Conservation (phyloP, 345 rosid genomes). For the Pseudoturritis turrita region DNA sequence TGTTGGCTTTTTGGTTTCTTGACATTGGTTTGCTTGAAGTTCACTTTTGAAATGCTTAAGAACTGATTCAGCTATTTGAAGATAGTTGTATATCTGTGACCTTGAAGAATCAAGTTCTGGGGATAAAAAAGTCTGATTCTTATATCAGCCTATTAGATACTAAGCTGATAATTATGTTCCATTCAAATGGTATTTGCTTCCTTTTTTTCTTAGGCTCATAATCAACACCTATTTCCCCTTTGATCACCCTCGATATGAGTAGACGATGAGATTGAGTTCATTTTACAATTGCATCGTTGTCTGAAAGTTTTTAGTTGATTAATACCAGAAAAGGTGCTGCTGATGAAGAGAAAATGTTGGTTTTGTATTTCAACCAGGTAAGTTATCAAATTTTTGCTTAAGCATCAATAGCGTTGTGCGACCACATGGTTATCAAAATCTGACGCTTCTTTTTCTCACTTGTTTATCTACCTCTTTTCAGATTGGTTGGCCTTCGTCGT, state of each 20-base stretch:
- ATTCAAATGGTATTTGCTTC: not conserved
- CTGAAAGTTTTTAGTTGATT: conserved; percentile 11
- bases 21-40: not conserved
- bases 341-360: conserved; percentile 88
- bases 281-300: not conserved
- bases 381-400: conserved; percentile 4
- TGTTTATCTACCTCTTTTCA: conserved; percentile 26
- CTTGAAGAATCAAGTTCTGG: not conserved
- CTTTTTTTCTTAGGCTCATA: not conserved
- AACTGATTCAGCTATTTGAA: too few relatives aligned
- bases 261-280: not conserved
- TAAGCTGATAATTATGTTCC: not conserved
- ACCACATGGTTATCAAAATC: not conserved
- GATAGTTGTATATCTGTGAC: too few relatives aligned
- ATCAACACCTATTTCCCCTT: not conserved
- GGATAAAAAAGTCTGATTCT: not conserved
- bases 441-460: not conserved
- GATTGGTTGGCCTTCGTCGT: conserved; percentile 96
- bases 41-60: not conserved
- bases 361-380: conserved; percentile 75
- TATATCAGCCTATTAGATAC: not conserved
- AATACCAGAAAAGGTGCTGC: conserved; percentile 66
- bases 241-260: not conserved
- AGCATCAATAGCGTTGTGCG: not conserved
- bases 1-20: not conserved